Conservation (phyloP, 108 stramenopile genomes). For the Conticribra guillardii region DNA sequence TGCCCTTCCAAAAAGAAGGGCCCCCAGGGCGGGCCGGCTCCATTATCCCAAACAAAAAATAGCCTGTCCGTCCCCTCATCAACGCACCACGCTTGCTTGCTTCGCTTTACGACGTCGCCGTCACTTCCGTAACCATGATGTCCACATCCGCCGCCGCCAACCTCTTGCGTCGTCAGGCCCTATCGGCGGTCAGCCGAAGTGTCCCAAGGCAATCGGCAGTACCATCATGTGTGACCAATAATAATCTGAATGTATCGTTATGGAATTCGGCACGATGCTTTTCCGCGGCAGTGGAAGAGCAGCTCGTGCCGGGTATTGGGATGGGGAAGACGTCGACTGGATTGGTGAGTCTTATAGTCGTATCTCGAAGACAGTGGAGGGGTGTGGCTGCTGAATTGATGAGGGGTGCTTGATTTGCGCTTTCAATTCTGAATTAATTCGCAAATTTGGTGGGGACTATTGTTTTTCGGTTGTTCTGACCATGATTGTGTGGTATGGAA, state of each 20-base stretch:
- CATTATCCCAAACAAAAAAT: too few relatives aligned
- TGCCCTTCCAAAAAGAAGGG: too few relatives aligned
- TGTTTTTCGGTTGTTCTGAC: too few relatives aligned
- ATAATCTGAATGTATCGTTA: not conserved
- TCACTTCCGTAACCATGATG: constrained; percentile 21
- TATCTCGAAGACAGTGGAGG: too few relatives aligned
- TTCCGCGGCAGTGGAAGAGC: constrained; percentile 39
- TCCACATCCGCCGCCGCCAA: constrained; percentile 34
- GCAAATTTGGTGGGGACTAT: too few relatives aligned
- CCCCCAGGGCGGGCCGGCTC: too few relatives aligned
- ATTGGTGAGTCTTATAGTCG: constrained; percentile 78
- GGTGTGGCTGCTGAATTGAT: too few relatives aligned
- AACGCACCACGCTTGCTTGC: not conserved
- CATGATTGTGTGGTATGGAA: too few relatives aligned
- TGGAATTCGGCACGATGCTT: constrained; percentile 14
- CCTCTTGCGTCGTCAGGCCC: constrained; percentile 7
- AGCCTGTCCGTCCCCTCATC: not conserved
- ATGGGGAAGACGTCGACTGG: constrained; percentile 91
- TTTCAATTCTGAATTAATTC: too few relatives aligned
- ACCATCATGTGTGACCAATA: not conserved
- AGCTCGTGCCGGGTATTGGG: constrained; percentile 74
- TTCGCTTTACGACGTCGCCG: not conserved
- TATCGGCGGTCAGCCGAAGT: not conserved
- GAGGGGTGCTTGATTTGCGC: too few relatives aligned
- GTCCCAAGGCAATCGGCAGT: not conserved